Evolutionary conservation across 1,284 basidiomycete species (phyloP).

Genomic region (Puccinia polysora): DNA sequence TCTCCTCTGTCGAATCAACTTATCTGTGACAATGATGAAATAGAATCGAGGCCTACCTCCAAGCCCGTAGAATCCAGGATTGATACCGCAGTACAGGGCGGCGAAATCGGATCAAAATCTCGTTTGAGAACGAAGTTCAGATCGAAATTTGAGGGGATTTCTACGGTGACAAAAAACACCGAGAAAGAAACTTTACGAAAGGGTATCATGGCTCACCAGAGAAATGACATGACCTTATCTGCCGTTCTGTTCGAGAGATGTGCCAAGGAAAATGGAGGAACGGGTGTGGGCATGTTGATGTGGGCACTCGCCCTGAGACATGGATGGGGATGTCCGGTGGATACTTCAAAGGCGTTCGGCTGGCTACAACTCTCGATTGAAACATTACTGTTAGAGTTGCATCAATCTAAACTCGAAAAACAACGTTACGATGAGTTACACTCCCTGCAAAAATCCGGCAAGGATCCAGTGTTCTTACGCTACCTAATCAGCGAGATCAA

Average conservation of each 20-base stretch:
- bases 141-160: conserved; percentile 6
- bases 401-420: conserved; percentile 24
- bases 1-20: conserved; percentile 23
- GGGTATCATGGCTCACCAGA: conserved; percentile 39
- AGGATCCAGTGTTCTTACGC: not conserved
- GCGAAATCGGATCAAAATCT: not conserved
- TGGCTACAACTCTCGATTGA: conserved; percentile 34
- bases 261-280: conserved; percentile 29
- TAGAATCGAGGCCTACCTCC: not conserved
- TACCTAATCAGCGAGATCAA: conserved; percentile 18
- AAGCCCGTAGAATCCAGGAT: not conserved
- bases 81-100: not conserved
- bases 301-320: conserved; percentile 39
- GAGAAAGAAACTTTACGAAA: conserved; percentile 10
- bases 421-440: conserved; percentile 9
- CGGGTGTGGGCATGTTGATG: conserved; percentile 37
- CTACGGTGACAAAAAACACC: not conserved
- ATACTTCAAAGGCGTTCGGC: conserved; percentile 32
- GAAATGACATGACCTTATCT: conserved; percentile 31
- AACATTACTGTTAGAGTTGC: conserved; percentile 23
- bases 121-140: not conserved
- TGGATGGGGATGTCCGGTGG: conserved; percentile 39
- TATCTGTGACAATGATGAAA: conserved; percentile 3
- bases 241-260: conserved; percentile 29
- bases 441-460: conserved; percentile 2